Percentiles rank a stretch among this genome's conserved stretches.
These are phyloP conservation scores for Favolaschia claudopus DNA, from an alignment of 768 basidiomycete genomes.

Conservation along the genomic window DNA sequence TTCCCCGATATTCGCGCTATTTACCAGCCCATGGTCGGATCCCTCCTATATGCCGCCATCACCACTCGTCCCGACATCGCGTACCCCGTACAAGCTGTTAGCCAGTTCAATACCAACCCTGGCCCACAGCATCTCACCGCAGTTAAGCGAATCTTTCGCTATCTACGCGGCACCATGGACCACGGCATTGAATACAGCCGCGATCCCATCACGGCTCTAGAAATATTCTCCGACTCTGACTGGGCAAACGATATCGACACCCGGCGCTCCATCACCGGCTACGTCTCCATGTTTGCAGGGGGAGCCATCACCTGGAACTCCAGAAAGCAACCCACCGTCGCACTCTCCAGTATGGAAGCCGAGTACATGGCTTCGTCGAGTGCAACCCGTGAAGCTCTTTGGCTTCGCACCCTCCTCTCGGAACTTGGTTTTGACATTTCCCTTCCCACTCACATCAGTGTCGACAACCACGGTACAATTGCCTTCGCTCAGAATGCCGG, in stretches of 20 bases:
- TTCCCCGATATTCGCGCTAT: conserved; percentile 14
- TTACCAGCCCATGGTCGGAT: conserved; percentile 32
- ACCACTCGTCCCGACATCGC: conserved; percentile 44
- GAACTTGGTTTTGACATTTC: conserved; percentile 3
- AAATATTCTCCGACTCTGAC: conserved; percentile 33
- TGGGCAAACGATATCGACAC: conserved; percentile 21
- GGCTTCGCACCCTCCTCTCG: background rate
- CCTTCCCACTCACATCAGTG: background rate
- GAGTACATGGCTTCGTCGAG: background rate
- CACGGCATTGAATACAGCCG: conserved; percentile 12
- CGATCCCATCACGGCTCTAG: background rate
- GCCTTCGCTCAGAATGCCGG: conserved; percentile 2
- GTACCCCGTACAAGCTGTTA: conserved; percentile 31
- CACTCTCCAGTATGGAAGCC: conserved; percentile 5
- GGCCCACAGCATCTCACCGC: conserved; percentile 38
- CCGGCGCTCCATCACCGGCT: conserved; percentile 3
- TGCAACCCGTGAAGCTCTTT: background rate
- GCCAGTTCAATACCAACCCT: conserved; percentile 37
- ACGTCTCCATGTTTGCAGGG: background rate
- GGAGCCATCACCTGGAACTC: conserved; percentile 2
- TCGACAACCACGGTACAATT: conserved; percentile 7
- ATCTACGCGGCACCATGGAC: conserved; percentile 35
- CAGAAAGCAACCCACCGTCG: background rate
- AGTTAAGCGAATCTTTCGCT: conserved; percentile 42
- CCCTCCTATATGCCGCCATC: conserved; percentile 12